Evolutionary conservation across 2,329 filamentous ascomycete genomes (phyloP).

Genomic region (Arthrobotrys musiformis): DNA sequence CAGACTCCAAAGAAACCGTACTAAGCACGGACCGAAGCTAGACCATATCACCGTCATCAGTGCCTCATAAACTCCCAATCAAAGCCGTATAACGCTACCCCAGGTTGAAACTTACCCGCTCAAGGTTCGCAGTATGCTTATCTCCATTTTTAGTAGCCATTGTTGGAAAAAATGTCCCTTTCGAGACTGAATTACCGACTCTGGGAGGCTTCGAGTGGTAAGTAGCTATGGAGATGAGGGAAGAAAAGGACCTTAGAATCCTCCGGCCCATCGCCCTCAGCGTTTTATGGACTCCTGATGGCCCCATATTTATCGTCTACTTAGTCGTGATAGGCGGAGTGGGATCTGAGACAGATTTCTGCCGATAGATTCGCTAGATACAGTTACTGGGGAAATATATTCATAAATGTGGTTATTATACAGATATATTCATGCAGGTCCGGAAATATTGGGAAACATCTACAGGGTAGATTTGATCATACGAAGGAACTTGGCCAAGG

Average conservation of each 20-base stretch:
- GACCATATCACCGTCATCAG: background rate
- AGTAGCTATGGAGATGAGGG: constrained; percentile 35
- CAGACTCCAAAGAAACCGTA: background rate
- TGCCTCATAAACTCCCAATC: background rate
- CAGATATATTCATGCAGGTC: background rate
- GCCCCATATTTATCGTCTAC: constrained; percentile 5
- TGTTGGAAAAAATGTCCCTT: background rate
- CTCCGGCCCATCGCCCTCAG: background rate
- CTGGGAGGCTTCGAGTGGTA: background rate
- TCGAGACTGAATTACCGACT: constrained; percentile 1
- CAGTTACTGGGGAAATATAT: background rate
- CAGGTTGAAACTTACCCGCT: constrained; percentile 1
- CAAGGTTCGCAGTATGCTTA: background rate
- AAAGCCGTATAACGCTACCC: background rate
- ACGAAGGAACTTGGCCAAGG: too few species aligned
- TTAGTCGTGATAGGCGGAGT: background rate
- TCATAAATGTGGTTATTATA: background rate
- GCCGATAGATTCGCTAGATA: too few species aligned
- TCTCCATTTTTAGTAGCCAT: constrained; percentile 27
- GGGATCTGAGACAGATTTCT: background rate
- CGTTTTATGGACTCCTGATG: background rate
- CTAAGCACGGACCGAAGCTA: constrained; percentile 26
- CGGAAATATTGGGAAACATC: too few species aligned
- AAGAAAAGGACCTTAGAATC: background rate
- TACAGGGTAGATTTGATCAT: too few species aligned